Evolutionary conservation across 2,329 filamentous ascomycete species (phyloP), one percentile per base, ranked within the genome.

Genomic region (Penicillium rolfsii): DNA sequence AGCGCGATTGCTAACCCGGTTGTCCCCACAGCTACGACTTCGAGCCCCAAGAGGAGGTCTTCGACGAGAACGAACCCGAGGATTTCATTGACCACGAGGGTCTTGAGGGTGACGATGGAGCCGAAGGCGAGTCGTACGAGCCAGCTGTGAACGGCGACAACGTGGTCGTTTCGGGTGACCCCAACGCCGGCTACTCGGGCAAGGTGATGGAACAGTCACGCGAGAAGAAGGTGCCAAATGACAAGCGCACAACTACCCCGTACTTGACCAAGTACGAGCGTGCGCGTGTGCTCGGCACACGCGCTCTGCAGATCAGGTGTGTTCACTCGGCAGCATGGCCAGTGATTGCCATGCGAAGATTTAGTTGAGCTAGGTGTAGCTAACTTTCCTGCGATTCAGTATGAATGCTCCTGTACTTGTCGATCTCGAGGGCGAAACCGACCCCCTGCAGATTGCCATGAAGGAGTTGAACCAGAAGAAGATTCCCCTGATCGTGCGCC

Each of bases 261-360:
- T 99, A 97, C 81, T 96, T 99, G 94, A 99, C 95, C 68, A 99
- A 99, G 82, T 99, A 99, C 80, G 95, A 99, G 84, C 87, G 89
- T 70, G 95, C 95, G 65, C 88, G 95, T 74, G 94, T 99, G 61
- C 81, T 99, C 66, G 95, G 95, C 52, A 98, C 95, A 43, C 85
- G 95, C 68, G 95, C 95, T 43, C 79, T 98, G 74, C 95, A 99
- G 80, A 98, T 99, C 74, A 97, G 92, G 92, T 96, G 79, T 57
- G 87, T 72, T 56, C 26, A 5, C 7, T 43, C 11, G 36, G 22
- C 50, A 14, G 52, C 28, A 24, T 93, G 67, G 93, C 94, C 59
- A 9, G 55, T 22, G 16, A 8, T 19, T 19, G n/a, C 19, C 24
- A 36, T 36, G n/a, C 12, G 40, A 38, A 14, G 19, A n/a, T 33